Evolutionary conservation across 2,329 filamentous ascomycete species (phyloP).

Genomic region (Aspergillus candidus): DNA sequence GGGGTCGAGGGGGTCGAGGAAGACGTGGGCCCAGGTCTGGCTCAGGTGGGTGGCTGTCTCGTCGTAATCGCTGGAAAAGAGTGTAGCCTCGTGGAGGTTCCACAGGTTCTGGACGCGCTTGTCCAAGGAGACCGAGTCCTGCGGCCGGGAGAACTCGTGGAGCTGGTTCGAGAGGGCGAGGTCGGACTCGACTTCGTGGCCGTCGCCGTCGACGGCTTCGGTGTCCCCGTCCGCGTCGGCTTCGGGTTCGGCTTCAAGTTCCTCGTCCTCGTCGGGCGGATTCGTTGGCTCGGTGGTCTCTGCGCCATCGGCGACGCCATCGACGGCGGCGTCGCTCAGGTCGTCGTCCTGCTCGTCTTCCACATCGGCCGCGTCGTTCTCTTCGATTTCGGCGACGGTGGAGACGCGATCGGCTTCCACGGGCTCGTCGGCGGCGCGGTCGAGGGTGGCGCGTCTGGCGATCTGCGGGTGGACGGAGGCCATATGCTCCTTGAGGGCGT

Average conservation of each 20-base stretch:
- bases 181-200: slow-evolving; percentile 17
- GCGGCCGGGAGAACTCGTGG: slow-evolving; percentile 17
- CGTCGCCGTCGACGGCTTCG: slow-evolving; percentile 15
- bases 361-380: slow-evolving; percentile 10
- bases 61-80: slow-evolving; percentile 31
- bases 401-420: slow-evolving; percentile 11
- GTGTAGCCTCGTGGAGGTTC: slow-evolving; percentile 32
- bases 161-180: slow-evolving; percentile 18
- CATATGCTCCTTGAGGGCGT: slow-evolving; percentile 30
- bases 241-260: slow-evolving; percentile 13
- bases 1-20: slow-evolving; percentile 25
- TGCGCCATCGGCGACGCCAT: slow-evolving; percentile 10
- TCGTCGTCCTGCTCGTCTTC: slow-evolving; percentile 12
- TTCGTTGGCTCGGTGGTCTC: slow-evolving; percentile 13
- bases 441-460: slow-evolving; percentile 21
- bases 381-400: slow-evolving; percentile 8
- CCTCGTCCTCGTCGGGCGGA: slow-evolving; percentile 14
- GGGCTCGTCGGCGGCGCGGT: slow-evolving; percentile 15
- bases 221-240: slow-evolving; percentile 11
- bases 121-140: slow-evolving; percentile 22
- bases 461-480: slow-evolving; percentile 29
- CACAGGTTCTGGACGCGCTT: slow-evolving; percentile 29
- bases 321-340: slow-evolving; percentile 11
- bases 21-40: slow-evolving; percentile 27
- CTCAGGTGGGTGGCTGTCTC: slow-evolving; percentile 25